A percentile compares a stretch with the other conserved stretches of the same genome.
Evolutionary conservation across 1,139 yeast species (phyloP).

Genomic region (Magnusiomyces fungicola): DNA sequence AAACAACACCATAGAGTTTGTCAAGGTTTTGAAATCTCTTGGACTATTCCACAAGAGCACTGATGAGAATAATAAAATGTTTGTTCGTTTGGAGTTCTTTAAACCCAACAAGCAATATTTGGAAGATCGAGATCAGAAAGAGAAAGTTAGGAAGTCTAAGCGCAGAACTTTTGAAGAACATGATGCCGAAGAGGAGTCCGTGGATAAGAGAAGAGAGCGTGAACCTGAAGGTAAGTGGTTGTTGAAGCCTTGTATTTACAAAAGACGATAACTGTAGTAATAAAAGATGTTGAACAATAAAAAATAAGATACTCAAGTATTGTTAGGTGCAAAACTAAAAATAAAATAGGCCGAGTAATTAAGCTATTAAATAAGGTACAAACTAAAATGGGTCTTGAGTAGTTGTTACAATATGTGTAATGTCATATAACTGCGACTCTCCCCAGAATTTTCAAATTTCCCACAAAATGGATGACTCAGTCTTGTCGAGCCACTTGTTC

Average conservation of each 20-base stretch:
- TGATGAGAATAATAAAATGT: conserved; percentile 87
- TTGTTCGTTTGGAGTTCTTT: conserved; percentile 86
- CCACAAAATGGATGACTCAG: too few relatives aligned
- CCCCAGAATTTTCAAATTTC: too few relatives aligned
- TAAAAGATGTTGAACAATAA: too few relatives aligned
- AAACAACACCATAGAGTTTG: conserved; percentile 55
- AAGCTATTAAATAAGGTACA: too few relatives aligned
- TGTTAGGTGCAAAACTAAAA: too few relatives aligned
- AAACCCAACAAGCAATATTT: conserved; percentile 64
- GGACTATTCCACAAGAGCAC: conserved; percentile 88
- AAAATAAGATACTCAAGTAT: too few relatives aligned
- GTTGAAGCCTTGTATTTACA: conserved; percentile 91
- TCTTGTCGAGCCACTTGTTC: too few relatives aligned
- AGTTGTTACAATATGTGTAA: too few relatives aligned
- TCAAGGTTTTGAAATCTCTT: conserved; percentile 59
- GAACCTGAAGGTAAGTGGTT: conserved; percentile 80
- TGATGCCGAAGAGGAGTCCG: conserved; percentile 55
- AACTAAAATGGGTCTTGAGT: too few relatives aligned
- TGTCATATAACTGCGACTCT: too few relatives aligned
- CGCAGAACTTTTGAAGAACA: conserved; percentile 50
- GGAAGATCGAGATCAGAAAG: conserved; percentile 54
- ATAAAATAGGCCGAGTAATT: too few relatives aligned
- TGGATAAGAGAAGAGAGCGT: conserved; percentile 48
- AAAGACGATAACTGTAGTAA: conserved; percentile 53
- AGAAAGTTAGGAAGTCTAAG: conserved; percentile 35